Base-by-base conservation (phyloP, 495 filamentous ascomycete species). In the Penicillium coffeae region DNA sequence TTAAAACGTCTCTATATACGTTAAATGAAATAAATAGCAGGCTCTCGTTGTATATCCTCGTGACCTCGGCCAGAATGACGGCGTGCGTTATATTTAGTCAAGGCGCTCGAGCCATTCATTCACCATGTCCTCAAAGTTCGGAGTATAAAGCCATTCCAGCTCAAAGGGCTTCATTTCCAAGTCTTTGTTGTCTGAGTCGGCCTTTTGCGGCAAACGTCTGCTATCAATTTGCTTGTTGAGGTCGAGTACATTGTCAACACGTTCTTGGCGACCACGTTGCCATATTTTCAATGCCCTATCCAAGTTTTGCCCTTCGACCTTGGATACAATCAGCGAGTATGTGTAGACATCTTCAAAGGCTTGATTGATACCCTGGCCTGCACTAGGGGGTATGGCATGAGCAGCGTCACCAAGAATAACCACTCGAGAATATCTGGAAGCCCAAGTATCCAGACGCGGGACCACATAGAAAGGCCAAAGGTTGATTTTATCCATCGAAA, bases 31-130 rank as follows among this genome's bases (percentile, higher is more conserved):
- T 10, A 30, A 30, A 10, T 10, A 30, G 5, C 25, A 30, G n/a
- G n/a, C n/a, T n/a, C 75, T 78, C 54, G 43, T 80, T 32, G 65
- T 80, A 35, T 64, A 70, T 22, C 76, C 75, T 18, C 53, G 69
- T 9, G 76, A 75, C 30, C 66, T 76, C 7, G 55, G 60, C 15
- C 74, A 75, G 10, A 80, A 80, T n/a, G n/a, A n/a, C n/a, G n/a
- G n/a, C n/a, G n/a, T n/a, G n/a, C n/a, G n/a, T n/a, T n/a, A n/a
- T n/a, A 30, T 5, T 30, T 10, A 10, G 5, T 30, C 25, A 10
- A 30, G 25, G 10, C 25, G 25, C 15, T 45, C 38, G 3, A 65
- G 38, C 63, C 63, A 67, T 3, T 48, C 33, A 18, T 48, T 43
- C 2, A 63, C 62, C 47, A 66, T 59, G 4, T 50, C 42, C 10